A percentile compares a stretch with the other conserved stretches of the same genome.
phyloP scores from a whole-genome alignment of 148 eudicot species.

The Euryodendron excelsum region DNA sequence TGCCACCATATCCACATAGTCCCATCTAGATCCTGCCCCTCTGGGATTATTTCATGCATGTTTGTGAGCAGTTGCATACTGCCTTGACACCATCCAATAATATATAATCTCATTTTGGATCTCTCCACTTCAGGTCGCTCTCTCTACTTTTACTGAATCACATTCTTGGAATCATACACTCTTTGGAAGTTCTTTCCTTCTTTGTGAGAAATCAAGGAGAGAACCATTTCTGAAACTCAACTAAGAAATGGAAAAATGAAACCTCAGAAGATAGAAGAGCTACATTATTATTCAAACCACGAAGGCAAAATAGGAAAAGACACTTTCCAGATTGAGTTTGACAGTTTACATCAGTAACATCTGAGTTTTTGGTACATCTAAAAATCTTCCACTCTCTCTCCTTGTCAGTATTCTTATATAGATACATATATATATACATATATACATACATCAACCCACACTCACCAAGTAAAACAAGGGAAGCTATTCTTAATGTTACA shows the following conservation, averaged over 20 bases:
- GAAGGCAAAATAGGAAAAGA: neutral
- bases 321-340: neutral
- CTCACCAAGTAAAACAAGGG: neutral
- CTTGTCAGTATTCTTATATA: constrained; percentile 15
- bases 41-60: neutral
- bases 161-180: too few relatives aligned
- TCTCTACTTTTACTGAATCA: too few relatives aligned
- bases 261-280: neutral
- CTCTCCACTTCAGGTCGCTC: too few relatives aligned
- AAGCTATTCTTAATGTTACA: neutral
- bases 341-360: neutral
- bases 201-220: too few relatives aligned
- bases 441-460: neutral
- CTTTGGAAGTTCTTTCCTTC: too few relatives aligned
- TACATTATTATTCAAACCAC: neutral
- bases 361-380: neutral
- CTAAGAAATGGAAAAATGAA: neutral
- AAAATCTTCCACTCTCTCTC: neutral
- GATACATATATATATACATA: constrained; percentile 1
- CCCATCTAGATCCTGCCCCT: neutral
- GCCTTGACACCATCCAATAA: too few relatives aligned
- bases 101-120: too few relatives aligned
- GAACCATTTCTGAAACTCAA: too few relatives aligned
- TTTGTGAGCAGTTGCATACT: neutral
- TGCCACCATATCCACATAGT: constrained; percentile 1